These are phyloP conservation scores for Coemansia sp. DNA, from an alignment of 192 early-diverging fungal genomes.

Conservation along the genomic window DNA sequence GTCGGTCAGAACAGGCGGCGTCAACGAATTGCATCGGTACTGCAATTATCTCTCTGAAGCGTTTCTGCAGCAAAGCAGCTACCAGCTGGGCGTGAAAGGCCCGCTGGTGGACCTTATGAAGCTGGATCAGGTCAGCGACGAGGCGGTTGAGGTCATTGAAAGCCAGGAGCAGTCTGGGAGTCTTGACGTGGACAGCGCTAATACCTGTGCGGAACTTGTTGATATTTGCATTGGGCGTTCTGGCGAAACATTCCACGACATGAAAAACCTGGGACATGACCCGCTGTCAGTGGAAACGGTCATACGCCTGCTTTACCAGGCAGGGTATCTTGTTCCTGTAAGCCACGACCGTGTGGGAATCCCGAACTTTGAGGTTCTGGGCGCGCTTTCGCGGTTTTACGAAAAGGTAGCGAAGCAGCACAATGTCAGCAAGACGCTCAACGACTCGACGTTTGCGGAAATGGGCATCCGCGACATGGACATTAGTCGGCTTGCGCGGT, in stretches of 20 bases:
- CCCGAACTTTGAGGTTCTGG: conserved; percentile 6
- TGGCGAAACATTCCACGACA: background rate
- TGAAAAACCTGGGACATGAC: background rate
- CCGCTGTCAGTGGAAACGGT: background rate
- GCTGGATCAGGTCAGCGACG: background rate
- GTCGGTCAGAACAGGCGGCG: background rate
- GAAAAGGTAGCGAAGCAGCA: no score
- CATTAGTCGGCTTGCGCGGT: background rate
- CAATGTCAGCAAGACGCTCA: background rate
- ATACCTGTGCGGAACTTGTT: background rate
- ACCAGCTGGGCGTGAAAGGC: background rate
- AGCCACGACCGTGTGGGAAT: background rate
- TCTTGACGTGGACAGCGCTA: background rate
- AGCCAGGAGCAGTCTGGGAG: background rate
- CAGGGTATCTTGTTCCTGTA: conserved; percentile 5
- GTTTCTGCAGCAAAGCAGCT: background rate
- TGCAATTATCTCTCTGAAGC: background rate
- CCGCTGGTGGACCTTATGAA: background rate
- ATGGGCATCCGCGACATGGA: conserved; percentile 2
- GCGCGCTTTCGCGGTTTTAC: background rate
- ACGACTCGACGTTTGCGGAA: background rate
- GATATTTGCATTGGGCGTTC: background rate
- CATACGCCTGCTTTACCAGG: conserved; percentile 10
- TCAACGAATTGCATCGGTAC: background rate
- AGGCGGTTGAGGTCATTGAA: background rate